These are phyloP conservation scores for Rhodocollybia butyracea DNA, from an alignment of 768 basidiomycete species.

Conservation along the genomic window DNA sequence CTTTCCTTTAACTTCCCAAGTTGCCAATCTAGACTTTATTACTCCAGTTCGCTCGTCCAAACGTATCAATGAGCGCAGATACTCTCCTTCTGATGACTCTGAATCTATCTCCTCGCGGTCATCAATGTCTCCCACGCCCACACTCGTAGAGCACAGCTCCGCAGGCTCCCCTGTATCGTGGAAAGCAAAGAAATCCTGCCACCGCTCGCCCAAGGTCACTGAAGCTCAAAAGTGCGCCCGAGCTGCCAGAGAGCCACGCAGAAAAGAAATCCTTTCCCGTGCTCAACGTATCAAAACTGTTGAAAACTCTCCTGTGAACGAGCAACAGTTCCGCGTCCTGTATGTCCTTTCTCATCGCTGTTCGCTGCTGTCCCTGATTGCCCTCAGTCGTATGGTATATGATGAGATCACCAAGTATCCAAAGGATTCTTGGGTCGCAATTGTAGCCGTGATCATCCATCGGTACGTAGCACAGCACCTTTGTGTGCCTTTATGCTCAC, in stretches of 20 bases:
- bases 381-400: conserved; percentile 47
- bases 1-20: neutral
- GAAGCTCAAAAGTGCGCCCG: conserved; percentile 10
- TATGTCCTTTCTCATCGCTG: neutral
- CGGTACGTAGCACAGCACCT: conserved; percentile 34
- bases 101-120: neutral
- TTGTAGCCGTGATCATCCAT: conserved; percentile 54
- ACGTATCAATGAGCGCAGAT: neutral
- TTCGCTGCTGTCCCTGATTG: neutral
- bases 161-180: neutral
- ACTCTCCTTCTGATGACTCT: conserved; percentile 5
- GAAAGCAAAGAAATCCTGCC: conserved; percentile 11
- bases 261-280: conserved; percentile 13
- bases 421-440: conserved; percentile 55
- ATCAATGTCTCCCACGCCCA: conserved; percentile 7
- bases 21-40: neutral
- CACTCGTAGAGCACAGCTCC: neutral
- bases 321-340: conserved; percentile 54
- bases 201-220: conserved; percentile 10
- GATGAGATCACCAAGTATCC: conserved; percentile 67
- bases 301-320: conserved; percentile 51
- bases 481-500: neutral
- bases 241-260: conserved; percentile 13
- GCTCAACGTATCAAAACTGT: conserved; percentile 15
- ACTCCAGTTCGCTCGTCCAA: neutral